Conservation (phyloP, 176 grass and related monocot genomes). For the Cymbopogon citratus region DNA sequence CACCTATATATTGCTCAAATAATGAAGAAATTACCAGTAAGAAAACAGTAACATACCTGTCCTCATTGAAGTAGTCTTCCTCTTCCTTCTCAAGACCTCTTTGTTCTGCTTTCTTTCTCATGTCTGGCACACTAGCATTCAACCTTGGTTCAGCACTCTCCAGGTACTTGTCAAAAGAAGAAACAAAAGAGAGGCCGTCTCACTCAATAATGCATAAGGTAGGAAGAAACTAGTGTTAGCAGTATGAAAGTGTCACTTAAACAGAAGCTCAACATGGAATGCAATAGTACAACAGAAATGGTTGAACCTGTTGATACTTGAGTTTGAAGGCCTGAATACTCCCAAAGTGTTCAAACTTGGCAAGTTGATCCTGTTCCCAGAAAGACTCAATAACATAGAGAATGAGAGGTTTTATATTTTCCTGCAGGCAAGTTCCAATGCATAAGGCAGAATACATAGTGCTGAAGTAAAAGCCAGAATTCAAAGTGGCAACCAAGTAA, state of each 20-base stretch:
- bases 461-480: not conserved
- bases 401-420: constrained; percentile 74
- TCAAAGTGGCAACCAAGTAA: not conserved
- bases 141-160: constrained; percentile 62
- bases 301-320: constrained; percentile 83
- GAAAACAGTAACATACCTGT: constrained; percentile 49
- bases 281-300: constrained; percentile 23
- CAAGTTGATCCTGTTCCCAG: constrained; percentile 44
- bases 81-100: constrained; percentile 99
- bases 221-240: constrained; percentile 7
- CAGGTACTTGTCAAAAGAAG: constrained; percentile 46
- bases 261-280: constrained; percentile 14
- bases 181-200: constrained; percentile 23
- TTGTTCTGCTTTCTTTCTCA: constrained; percentile 69
- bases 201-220: constrained; percentile 13
- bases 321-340: constrained; percentile 89
- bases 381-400: constrained; percentile 74
- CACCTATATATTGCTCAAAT: constrained; percentile 15
- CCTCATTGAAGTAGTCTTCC: constrained; percentile 96
- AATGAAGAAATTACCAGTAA: constrained; percentile 17
- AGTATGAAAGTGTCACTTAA: not conserved
- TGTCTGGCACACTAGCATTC: constrained; percentile 44
- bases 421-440: constrained; percentile 50
- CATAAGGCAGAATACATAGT: not conserved
- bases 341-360: constrained; percentile 69